Base-by-base conservation (phyloP, 805 yeast genomes). In the Candida jianshihensis region DNA sequence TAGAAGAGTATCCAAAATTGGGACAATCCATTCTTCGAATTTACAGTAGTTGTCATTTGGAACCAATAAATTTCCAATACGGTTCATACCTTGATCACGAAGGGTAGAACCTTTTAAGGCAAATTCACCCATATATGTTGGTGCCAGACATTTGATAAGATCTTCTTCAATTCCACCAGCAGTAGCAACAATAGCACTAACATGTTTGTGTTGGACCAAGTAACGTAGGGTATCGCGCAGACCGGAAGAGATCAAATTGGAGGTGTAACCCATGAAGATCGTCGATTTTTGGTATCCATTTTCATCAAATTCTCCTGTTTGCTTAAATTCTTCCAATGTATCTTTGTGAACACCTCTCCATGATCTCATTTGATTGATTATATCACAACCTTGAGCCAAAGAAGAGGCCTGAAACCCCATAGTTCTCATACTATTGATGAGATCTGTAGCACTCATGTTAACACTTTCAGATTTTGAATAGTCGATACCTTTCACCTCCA, bases 91-190 rank as follows among this genome's bases (percentile, higher is more conserved):
- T 60, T 88, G 81, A 34, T 87, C 96, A 61, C 99, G 78, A 44
- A 92, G 72, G 33, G 71, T 68, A 39, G 78, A 68, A 41, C 99
- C 99, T 13, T 79, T 76, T 47, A 90, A 68, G 30, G 31, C 59
- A 60, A 88, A 92, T 34, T 88, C 97, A 36, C 98, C 97, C 70
- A 94, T 68, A 54, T 79, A 89, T 7, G 99, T 92, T 38, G 97
- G 96, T 2, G 97, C 98, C 38, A 92, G 69, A 57, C 96, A 88
- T 62, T 92, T 92, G 69, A 92, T 92, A 34, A 92, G 65, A 63
- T 92, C 99, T 66, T 92, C 99, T 60, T 92, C 99, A 43, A 92
- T 79, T 48, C 98, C 99, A 47, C 99, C 99, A 17, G 96, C 98
- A 43, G 90, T 75, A n/a, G 97, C 82, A 34, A 92, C 98, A 51